These are phyloP conservation scores for Pichia sp. DNA, from an alignment of 1,139 yeast species.

Conservation along the genomic window DNA sequence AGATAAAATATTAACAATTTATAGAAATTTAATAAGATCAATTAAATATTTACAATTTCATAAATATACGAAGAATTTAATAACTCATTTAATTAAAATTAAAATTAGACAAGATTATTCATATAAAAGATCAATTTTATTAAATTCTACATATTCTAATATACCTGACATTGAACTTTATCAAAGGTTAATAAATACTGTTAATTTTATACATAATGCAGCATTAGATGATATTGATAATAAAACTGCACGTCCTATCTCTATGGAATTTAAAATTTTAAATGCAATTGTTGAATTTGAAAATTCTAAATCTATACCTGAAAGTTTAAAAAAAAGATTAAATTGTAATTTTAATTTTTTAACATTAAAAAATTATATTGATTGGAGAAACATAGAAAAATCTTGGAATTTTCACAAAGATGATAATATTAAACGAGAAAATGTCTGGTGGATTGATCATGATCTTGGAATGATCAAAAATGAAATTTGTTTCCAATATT, in stretches of 20 bases:
- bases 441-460: slow-evolving; percentile 10
- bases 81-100: slow-evolving; percentile 14
- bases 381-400: slow-evolving; percentile 13
- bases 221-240: slow-evolving; percentile 13
- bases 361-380: slow-evolving; percentile 3
- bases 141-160: background rate
- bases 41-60: slow-evolving; percentile 15
- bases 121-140: slow-evolving; percentile 12
- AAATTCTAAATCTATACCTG: slow-evolving; percentile 15
- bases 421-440: background rate
- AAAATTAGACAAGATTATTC: slow-evolving; percentile 22
- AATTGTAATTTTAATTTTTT: slow-evolving; percentile 9
- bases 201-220: slow-evolving; percentile 25
- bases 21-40: slow-evolving; percentile 22
- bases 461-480: slow-evolving; percentile 7
- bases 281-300: slow-evolving; percentile 20
- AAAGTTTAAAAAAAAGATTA: background rate
- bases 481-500: slow-evolving; percentile 17
- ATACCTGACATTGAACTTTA: slow-evolving; percentile 11
- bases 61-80: slow-evolving; percentile 8
- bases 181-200: slow-evolving; percentile 19
- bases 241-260: slow-evolving; percentile 7
- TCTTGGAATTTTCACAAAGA: slow-evolving; percentile 1
- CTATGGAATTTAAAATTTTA: slow-evolving; percentile 14
- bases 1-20: slow-evolving; percentile 13